These are phyloP conservation scores for Cladosporium sp. DNA, from an alignment of 2,329 filamentous ascomycete genomes.

Conservation along the genomic window DNA sequence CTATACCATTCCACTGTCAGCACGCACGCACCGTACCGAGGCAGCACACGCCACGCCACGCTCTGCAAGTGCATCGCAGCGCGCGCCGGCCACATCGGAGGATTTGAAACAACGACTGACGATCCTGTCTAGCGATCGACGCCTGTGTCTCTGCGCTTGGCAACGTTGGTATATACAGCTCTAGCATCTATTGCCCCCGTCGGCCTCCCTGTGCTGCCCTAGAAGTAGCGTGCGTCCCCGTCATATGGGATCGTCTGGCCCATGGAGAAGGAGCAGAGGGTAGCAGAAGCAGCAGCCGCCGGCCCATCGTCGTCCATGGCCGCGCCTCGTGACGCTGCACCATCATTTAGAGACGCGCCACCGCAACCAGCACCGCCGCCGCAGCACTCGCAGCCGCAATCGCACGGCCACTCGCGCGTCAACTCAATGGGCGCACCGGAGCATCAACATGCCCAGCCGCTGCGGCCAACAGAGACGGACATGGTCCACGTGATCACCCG, in stretches of 20 bases:
- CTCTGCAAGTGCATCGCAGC: background rate
- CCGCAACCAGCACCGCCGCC: background rate
- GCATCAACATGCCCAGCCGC: constrained; percentile 8
- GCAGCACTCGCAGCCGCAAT: background rate
- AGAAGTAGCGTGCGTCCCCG: background rate
- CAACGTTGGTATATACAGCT: constrained; percentile 10
- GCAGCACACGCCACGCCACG: too few relatives aligned
- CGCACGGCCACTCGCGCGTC: constrained; percentile 11
- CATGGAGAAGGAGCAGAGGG: constrained; percentile 11
- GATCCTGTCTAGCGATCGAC: constrained; percentile 11
- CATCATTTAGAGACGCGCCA: constrained; percentile 3
- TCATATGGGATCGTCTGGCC: constrained; percentile 4
- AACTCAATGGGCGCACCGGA: constrained; percentile 11
- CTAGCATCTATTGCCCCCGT: constrained; percentile 3
- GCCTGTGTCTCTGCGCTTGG: constrained; percentile 1
- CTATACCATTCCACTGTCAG: too few relatives aligned
- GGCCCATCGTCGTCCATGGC: constrained; percentile 1
- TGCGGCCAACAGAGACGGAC: background rate
- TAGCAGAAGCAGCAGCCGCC: background rate
- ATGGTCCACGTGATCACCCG: constrained; percentile 24
- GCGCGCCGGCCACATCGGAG: background rate
- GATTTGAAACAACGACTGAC: constrained; percentile 8
- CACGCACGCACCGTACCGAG: too few relatives aligned
- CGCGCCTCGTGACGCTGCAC: constrained; percentile 4
- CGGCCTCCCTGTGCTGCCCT: background rate